Evolutionary conservation across 139 green algal genomes (phyloP).

Genomic region (Axilococcus clingmanii): DNA sequence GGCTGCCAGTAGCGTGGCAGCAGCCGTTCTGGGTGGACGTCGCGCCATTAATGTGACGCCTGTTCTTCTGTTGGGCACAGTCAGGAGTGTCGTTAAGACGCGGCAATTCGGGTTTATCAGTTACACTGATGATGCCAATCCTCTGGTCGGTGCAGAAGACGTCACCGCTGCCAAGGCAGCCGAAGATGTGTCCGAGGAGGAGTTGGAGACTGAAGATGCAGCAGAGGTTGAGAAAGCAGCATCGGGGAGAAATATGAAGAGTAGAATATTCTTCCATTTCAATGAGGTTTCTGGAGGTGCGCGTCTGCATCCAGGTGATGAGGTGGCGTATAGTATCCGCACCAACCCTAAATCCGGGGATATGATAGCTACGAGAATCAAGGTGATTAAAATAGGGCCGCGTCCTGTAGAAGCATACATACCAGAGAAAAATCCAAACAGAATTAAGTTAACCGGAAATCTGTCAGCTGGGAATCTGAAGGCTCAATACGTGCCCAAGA

Average conservation of each 20-base stretch:
- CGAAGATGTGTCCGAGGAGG: background rate
- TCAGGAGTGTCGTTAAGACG: slow-evolving; percentile 6
- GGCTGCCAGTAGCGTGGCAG: slow-evolving; percentile 4
- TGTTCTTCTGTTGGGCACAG: slow-evolving; percentile 6
- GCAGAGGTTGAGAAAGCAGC: background rate
- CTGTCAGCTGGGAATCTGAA: slow-evolving; percentile 1
- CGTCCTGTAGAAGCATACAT: background rate
- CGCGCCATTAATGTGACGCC: slow-evolving; percentile 27
- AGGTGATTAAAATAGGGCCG: background rate
- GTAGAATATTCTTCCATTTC: slow-evolving; percentile 29
- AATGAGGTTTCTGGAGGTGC: slow-evolving; percentile 14
- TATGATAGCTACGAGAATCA: slow-evolving; percentile 13
- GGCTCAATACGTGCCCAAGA: slow-evolving; percentile 1
- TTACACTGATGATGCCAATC: slow-evolving; percentile 4
- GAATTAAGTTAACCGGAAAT: slow-evolving; percentile 9
- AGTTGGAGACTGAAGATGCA: background rate
- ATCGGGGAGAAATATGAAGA: slow-evolving; percentile 3
- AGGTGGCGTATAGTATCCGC: slow-evolving; percentile 27
- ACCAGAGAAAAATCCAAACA: slow-evolving; percentile 14
- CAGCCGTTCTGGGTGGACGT: slow-evolving; percentile 10
- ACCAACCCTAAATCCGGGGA: slow-evolving; percentile 20
- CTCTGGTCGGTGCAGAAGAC: background rate
- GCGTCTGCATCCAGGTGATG: slow-evolving; percentile 21
- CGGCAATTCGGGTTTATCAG: slow-evolving; percentile 25
- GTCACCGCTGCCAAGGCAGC: background rate